phyloP scores from a whole-genome alignment of 768 basidiomycete species.

The Favolaschia claudopus region DNA sequence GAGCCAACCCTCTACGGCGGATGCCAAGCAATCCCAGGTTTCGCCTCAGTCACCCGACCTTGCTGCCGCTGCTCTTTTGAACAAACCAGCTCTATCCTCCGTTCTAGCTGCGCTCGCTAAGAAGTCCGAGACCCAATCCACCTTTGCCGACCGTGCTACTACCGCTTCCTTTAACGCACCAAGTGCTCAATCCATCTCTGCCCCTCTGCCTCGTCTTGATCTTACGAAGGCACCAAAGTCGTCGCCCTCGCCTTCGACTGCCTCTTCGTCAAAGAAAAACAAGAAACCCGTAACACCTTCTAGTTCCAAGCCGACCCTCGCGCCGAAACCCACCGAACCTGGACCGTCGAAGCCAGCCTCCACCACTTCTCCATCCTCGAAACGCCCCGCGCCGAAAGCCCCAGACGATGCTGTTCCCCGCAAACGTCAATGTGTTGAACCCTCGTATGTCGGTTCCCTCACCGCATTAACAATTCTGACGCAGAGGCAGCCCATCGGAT shows the following conservation, averaged over 20 bases:
- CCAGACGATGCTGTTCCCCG: background rate
- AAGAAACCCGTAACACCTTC: background rate
- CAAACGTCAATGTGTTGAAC: conserved; percentile 2
- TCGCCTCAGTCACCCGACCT: too few species aligned
- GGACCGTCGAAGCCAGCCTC: background rate
- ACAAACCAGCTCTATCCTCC: too few species aligned
- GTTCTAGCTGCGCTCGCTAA: too few species aligned
- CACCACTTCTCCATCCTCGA: background rate
- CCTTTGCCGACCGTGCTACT: background rate
- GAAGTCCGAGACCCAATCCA: too few species aligned
- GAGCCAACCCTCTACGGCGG: background rate
- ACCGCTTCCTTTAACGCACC: background rate
- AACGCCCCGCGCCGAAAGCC: background rate
- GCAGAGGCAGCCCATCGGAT: too few species aligned
- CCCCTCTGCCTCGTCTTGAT: background rate
- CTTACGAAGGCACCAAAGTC: too few species aligned
- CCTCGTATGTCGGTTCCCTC: too few species aligned
- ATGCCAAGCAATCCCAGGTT: too few species aligned
- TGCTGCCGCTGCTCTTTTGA: too few species aligned
- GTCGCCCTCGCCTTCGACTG: too few species aligned
- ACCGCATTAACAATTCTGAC: too few species aligned
- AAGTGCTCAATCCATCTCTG: background rate
- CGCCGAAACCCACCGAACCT: background rate
- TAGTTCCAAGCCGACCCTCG: background rate
- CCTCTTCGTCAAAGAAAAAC: too few species aligned